phyloP scores from a whole-genome alignment of 768 basidiomycete genomes.

The Tricholoma hemisulphureum region DNA sequence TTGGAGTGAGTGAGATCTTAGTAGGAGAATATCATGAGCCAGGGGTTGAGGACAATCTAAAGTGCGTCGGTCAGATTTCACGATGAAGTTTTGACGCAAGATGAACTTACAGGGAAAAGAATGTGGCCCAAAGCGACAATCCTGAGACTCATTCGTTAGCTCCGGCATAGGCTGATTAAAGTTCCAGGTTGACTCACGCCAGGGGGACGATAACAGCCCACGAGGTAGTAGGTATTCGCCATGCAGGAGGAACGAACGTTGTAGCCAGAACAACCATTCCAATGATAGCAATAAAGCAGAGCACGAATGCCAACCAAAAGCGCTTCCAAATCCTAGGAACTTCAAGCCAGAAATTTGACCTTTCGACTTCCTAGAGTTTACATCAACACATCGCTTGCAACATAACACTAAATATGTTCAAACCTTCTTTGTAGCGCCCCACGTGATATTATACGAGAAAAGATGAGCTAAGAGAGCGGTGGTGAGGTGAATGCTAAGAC shows the following conservation, averaged over 20 bases:
- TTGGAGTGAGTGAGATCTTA: constrained; percentile 19
- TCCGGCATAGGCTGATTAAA: constrained; percentile 1
- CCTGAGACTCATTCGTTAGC: constrained; percentile 30
- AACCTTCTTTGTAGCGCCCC: constrained; percentile 74
- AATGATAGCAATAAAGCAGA: constrained; percentile 51
- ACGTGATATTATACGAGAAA: constrained; percentile 76
- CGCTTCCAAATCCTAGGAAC: constrained; percentile 80
- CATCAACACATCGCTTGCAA: not conserved
- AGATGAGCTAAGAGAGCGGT: constrained; percentile 65
- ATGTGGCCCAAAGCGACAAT: constrained; percentile 66
- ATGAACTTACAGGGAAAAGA: constrained; percentile 65
- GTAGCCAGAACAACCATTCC: constrained; percentile 58
- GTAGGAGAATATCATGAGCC: constrained; percentile 82
- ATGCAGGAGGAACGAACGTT: constrained; percentile 55
- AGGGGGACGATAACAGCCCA: constrained; percentile 81
- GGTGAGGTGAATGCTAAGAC: constrained; percentile 68
- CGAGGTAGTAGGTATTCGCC: constrained; percentile 57
- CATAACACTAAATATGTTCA: not conserved
- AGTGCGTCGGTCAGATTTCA: not conserved
- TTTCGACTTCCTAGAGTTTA: constrained; percentile 70
- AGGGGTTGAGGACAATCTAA: constrained; percentile 82
- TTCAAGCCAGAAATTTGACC: constrained; percentile 89
- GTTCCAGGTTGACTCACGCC: constrained; percentile 41
- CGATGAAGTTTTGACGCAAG: not conserved
- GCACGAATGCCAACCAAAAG: constrained; percentile 63